Percentiles rank a stretch among this genome's conserved stretches.
Evolutionary conservation across 768 basidiomycete genomes (phyloP).

Genomic region (Amanita brunnescens): DNA sequence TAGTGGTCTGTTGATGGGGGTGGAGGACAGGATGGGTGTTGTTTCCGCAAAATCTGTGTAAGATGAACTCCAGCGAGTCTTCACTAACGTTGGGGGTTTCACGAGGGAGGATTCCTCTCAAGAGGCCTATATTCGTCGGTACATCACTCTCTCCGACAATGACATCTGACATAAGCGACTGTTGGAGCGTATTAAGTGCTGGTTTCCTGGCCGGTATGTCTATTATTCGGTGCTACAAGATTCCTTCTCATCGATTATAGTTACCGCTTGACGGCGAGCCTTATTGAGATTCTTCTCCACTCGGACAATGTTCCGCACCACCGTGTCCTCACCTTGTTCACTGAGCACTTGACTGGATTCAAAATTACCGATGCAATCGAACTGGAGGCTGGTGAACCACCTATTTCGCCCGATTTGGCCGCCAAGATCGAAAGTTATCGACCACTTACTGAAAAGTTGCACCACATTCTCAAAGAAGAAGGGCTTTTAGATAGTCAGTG

Average conservation of each 20-base stretch:
- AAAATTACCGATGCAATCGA: no score
- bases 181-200: constrained; percentile 12
- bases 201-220: constrained; percentile 14
- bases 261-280: constrained; percentile 1
- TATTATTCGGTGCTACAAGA: constrained; percentile 3
- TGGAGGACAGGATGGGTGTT: background rate
- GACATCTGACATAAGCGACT: constrained; percentile 12
- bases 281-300: no score
- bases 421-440: no score
- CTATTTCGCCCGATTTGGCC: no score
- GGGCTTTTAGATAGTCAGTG: no score
- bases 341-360: no score
- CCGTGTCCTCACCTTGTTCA: no score
- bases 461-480: no score
- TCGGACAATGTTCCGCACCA: no score
- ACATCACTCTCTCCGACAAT: constrained; percentile 7
- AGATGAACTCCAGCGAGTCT: background rate
- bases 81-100: background rate
- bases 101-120: background rate
- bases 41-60: background rate
- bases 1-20: background rate
- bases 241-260: constrained; percentile 6
- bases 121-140: background rate
- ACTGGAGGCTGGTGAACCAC: no score
- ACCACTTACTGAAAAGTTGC: no score